A percentile compares a stretch with the other conserved stretches of the same genome.
Conservation (phyloP, 2,329 filamentous ascomycete genomes). For the Falciphora oryzae region DNA sequence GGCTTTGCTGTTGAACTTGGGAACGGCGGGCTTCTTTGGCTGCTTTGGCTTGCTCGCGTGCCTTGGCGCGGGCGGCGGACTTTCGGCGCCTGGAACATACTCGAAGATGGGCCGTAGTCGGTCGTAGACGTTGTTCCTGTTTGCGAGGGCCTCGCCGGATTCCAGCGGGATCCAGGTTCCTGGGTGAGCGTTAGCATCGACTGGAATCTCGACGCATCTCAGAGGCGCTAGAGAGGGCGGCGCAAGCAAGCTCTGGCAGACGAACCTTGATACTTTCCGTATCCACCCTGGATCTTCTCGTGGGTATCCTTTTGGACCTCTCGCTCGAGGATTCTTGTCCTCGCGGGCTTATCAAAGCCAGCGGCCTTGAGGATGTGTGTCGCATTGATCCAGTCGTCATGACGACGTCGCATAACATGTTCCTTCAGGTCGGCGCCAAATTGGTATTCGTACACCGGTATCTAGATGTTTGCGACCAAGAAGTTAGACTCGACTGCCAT, state of each 20-base stretch:
- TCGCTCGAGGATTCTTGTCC: constrained; percentile 90
- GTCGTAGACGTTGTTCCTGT: constrained; percentile 80
- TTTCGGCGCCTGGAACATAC: constrained; percentile 75
- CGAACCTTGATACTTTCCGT: constrained; percentile 94
- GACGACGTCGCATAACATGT: constrained; percentile 92
- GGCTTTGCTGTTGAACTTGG: constrained; percentile 32
- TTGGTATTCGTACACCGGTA: constrained; percentile 91
- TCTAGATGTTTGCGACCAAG: constrained; percentile 43
- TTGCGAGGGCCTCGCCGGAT: constrained; percentile 73
- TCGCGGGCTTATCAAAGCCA: constrained; percentile 92
- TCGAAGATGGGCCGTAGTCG: constrained; percentile 85
- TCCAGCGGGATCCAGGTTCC: constrained; percentile 94
- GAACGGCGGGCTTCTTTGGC: constrained; percentile 57
- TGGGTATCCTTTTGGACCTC: constrained; percentile 96
- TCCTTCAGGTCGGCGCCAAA: constrained; percentile 70
- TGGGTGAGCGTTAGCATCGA: constrained; percentile 27
- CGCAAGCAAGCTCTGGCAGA: constrained; percentile 4
- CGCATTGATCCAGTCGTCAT: constrained; percentile 98
- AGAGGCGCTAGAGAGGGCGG: no score
- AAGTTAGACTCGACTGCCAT: not conserved
- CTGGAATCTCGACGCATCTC: not conserved
- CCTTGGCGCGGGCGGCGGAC: constrained; percentile 88
- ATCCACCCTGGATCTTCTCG: constrained; percentile 97
- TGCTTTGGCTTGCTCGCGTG: constrained; percentile 84
- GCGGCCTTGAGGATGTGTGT: constrained; percentile 97